Evolutionary conservation across 106 monocot species (phyloP).

Genomic region (Posidonia australis): DNA sequence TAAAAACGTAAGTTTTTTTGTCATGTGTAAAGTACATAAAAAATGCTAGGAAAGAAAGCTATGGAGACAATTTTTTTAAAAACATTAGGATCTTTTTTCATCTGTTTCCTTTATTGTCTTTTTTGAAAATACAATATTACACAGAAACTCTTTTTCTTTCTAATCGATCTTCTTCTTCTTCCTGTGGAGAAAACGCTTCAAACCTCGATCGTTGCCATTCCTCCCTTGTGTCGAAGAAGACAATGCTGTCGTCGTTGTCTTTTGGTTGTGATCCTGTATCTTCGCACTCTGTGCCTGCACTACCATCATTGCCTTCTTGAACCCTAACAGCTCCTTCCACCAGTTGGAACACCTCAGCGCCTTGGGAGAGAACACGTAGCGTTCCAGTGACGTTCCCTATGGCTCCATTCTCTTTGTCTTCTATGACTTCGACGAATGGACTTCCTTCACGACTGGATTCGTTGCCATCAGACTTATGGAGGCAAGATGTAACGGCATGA

Average conservation of each 20-base stretch:
- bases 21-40: no score
- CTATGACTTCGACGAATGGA: slow-evolving; percentile 1
- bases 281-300: not conserved
- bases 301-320: slow-evolving; percentile 20
- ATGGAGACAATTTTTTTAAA: no score
- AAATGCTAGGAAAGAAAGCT: no score
- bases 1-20: no score
- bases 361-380: slow-evolving; percentile 24
- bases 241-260: not conserved
- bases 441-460: not conserved
- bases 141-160: no score
- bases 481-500: slow-evolving; percentile 34
- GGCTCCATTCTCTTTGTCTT: not conserved
- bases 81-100: no score
- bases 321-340: slow-evolving; percentile 49
- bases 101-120: no score
- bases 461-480: not conserved
- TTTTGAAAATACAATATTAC: no score
- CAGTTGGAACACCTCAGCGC: slow-evolving; percentile 60
- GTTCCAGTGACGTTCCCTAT: slow-evolving; percentile 12
- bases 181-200: slow-evolving; percentile 38
- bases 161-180: no score
- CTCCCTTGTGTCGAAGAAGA: slow-evolving; percentile 2
- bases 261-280: not conserved
- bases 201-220: slow-evolving; percentile 12